Evolutionary conservation across 2,329 filamentous ascomycete species (phyloP).

Genomic region (Penicillium janthinellum): DNA sequence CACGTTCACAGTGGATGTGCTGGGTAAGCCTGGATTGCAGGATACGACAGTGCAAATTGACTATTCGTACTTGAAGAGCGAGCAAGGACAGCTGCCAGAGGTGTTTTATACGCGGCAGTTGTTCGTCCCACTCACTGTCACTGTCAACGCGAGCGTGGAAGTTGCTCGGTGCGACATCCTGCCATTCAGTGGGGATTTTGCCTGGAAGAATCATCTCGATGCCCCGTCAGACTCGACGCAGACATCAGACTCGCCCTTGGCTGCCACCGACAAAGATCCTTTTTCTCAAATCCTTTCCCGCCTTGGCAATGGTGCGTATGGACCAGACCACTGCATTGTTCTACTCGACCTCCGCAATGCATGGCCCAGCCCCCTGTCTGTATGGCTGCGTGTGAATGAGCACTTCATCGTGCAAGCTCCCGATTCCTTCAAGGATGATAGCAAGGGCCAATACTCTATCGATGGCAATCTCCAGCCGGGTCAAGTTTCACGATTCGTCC

Average conservation of each 20-base stretch:
- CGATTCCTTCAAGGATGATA: constrained; percentile 21
- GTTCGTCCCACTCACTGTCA: constrained; percentile 77
- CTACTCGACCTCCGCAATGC: constrained; percentile 84
- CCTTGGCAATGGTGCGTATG: constrained; percentile 44
- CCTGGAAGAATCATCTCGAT: constrained; percentile 56
- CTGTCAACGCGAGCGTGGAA: constrained; percentile 89
- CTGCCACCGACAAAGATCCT: constrained; percentile 38
- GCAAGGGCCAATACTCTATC: constrained; percentile 34
- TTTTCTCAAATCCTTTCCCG: constrained; percentile 51
- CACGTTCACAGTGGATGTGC: constrained; percentile 78
- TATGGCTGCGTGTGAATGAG: constrained; percentile 58
- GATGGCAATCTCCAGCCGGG: constrained; percentile 57
- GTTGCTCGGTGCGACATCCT: constrained; percentile 77
- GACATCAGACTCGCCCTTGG: constrained; percentile 14
- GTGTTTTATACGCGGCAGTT: constrained; percentile 84
- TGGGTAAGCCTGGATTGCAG: constrained; percentile 83
- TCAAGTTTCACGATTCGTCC: constrained; percentile 70
- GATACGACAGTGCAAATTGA: constrained; percentile 79
- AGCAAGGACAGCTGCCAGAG: constrained; percentile 67
- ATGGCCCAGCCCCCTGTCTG: constrained; percentile 77
- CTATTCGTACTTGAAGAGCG: constrained; percentile 77
- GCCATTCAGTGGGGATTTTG: constrained; percentile 69
- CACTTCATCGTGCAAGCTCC: constrained; percentile 14
- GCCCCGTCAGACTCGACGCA: constrained; percentile 9
- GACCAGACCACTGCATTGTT: constrained; percentile 72